These are phyloP conservation scores for Helianthus tuberosus DNA, from an alignment of 129 eudicot species.

Conservation along the genomic window DNA sequence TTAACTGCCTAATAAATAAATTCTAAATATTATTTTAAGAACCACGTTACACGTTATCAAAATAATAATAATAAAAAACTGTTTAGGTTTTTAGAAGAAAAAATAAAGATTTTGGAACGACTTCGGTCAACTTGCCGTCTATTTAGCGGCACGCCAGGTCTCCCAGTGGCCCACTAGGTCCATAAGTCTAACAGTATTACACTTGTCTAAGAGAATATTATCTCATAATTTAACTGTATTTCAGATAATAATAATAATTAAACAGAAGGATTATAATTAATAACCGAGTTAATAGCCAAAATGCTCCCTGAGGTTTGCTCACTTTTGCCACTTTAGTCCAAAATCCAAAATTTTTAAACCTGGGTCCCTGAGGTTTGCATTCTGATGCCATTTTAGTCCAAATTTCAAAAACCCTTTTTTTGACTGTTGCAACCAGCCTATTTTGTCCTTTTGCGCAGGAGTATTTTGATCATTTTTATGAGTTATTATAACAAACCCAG, in stretches of 20 bases:
- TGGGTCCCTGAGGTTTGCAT: too few relatives aligned
- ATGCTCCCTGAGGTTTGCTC: too few relatives aligned
- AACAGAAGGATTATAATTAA: not conserved
- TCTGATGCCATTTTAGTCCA: too few relatives aligned
- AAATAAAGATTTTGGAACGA: not conserved
- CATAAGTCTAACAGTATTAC: not conserved
- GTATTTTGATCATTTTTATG: too few relatives aligned
- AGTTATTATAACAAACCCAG: too few relatives aligned
- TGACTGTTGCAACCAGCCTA: too few relatives aligned
- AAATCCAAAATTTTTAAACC: too few relatives aligned
- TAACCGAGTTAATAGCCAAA: too few relatives aligned
- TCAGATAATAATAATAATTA: not conserved
- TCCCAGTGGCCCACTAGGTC: conserved; percentile 1
- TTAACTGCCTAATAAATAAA: too few relatives aligned
- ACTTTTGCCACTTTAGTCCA: too few relatives aligned
- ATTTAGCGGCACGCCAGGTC: not conserved
- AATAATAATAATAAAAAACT: not conserved
- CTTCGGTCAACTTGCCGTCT: conserved; percentile 28
- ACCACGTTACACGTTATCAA: not conserved
- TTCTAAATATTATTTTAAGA: not conserved
- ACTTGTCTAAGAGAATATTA: not conserved
- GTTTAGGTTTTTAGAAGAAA: not conserved
- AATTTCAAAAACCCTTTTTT: too few relatives aligned
- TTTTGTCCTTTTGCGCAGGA: too few relatives aligned
- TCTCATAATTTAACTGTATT: not conserved